phyloP scores from a whole-genome alignment of 768 basidiomycete genomes.

The Goffeauzyma gilvescens region DNA sequence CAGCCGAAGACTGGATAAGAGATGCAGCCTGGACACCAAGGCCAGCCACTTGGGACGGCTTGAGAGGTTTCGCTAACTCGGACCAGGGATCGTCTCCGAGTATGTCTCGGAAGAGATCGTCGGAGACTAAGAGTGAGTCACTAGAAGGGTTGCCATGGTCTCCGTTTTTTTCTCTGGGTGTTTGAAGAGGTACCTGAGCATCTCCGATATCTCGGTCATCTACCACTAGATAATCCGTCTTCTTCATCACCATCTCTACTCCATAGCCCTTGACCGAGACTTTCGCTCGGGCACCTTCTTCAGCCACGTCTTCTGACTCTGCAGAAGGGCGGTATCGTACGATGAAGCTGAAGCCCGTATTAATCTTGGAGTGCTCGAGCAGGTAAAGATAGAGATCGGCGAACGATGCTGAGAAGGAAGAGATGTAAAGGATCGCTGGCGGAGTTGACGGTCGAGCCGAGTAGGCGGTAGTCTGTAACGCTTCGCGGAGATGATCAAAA shows the following conservation, averaged over 20 bases:
- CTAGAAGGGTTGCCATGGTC: too few relatives aligned
- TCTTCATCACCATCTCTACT: constrained; percentile 79
- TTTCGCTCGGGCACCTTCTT: neutral
- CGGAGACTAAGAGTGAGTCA: too few relatives aligned
- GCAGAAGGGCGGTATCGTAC: constrained; percentile 47
- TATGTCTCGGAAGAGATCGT: too few relatives aligned
- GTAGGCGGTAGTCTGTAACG: constrained; percentile 34
- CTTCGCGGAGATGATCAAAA: constrained; percentile 52
- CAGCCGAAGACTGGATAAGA: constrained; percentile 46
- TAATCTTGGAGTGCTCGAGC: constrained; percentile 36
- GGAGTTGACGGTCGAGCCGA: constrained; percentile 37
- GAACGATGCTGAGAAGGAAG: constrained; percentile 48
- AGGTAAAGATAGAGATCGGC: constrained; percentile 51
- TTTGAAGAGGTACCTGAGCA: too few relatives aligned
- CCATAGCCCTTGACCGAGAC: constrained; percentile 66
- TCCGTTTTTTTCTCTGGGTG: too few relatives aligned
- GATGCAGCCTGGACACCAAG: constrained; percentile 59
- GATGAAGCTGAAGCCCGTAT: constrained; percentile 48
- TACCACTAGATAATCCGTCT: constrained; percentile 84
- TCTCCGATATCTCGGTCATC: constrained; percentile 48
- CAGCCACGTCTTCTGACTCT: constrained; percentile 10
- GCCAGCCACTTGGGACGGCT: constrained; percentile 38
- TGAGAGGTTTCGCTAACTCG: constrained; percentile 21
- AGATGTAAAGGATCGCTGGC: constrained; percentile 59
- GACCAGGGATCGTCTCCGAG: constrained; percentile 24